Base-by-base conservation (phyloP, 2,329 filamentous ascomycete species). In the Fusarium camptoceras region DNA sequence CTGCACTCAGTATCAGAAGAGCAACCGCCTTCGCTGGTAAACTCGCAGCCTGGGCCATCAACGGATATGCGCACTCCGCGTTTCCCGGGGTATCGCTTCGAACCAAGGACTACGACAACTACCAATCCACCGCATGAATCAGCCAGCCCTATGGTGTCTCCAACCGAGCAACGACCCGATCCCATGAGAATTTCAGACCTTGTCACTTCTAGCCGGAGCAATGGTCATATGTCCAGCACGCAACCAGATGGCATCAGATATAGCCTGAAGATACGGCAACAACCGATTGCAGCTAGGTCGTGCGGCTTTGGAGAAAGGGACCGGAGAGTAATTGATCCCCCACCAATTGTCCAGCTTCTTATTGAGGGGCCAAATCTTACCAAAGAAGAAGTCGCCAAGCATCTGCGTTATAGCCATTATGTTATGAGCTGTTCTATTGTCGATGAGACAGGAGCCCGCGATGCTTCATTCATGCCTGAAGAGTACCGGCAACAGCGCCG, bases 261-360 rank as follows among this genome's bases (percentile, higher is more conserved):
- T 59, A 69, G 63, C 8, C 72, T 81, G 7, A 72, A 47, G 18
- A 88, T 95, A 66, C 89, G 93, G 51, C 93, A 96, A 78, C 92
- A 95, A 75, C 93, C 93, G 11, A 84, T 89, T 20, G 92, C 92
- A 2, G 93, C 93, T 55, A 86, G 93, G 72, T 92, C 92, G 43
- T 96, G 93, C 75, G 93, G 93, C 2, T 95, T 94, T 77, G 93
- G 93, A 64, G 93, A 95, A 79, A 86, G 92, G 69, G 93, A 96
- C 76, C 88, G 93, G 41, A 87, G 93, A 66, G 92, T 94, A 18
- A 92, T 96, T 68, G 93, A 96, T 76, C 93, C 93, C 42, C 93
- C 93, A 4, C 93, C 93, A 16, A 95, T 96, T 75, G 87, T 96
- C 24, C 89, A 95, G 76, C 86, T 95, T 48, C 83, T 84, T 28